Percentiles rank a stretch among this genome's conserved stretches.
Conservation (phyloP, 179 eudicot genomes). For the Carnegiea gigantea region DNA sequence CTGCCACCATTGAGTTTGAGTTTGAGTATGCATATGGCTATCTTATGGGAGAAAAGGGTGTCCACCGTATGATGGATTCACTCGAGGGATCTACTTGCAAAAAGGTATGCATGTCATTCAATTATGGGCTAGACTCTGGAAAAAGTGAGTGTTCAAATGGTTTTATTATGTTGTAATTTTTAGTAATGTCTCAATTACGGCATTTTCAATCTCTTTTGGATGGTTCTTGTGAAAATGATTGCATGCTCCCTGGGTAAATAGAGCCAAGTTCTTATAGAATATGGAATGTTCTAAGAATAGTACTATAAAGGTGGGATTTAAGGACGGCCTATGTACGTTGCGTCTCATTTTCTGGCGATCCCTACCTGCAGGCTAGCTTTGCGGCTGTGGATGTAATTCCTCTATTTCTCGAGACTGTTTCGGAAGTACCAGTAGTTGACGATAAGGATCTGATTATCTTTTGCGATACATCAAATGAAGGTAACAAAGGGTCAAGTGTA, state of each 20-base stretch:
- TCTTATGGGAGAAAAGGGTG: conserved; percentile 80
- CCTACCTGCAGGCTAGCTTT: conserved; percentile 46
- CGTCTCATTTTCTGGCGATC: neutral
- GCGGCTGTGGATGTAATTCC: conserved; percentile 84
- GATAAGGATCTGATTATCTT: conserved; percentile 59
- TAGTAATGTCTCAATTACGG: neutral
- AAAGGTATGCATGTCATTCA: conserved; percentile 36
- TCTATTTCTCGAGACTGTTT: conserved; percentile 58
- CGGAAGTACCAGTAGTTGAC: conserved; percentile 42
- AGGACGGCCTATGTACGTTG: neutral
- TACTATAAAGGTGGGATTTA: neutral
- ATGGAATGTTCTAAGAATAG: neutral
- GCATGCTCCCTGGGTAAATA: neutral
- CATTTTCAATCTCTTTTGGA: neutral
- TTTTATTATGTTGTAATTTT: neutral
- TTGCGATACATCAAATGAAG: conserved; percentile 31
- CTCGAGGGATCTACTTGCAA: conserved; percentile 23
- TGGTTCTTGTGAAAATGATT: neutral
- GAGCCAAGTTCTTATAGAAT: neutral
- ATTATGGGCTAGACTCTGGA: neutral
- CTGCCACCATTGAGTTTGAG: conserved; percentile 73
- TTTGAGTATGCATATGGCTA: conserved; percentile 78
- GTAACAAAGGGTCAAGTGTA: conserved; percentile 28
- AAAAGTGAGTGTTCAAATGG: neutral
- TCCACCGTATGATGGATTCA: conserved; percentile 60